These are phyloP conservation scores for Trichoderma sp. DNA, from an alignment of 2,329 filamentous ascomycete genomes.

Conservation along the genomic window DNA sequence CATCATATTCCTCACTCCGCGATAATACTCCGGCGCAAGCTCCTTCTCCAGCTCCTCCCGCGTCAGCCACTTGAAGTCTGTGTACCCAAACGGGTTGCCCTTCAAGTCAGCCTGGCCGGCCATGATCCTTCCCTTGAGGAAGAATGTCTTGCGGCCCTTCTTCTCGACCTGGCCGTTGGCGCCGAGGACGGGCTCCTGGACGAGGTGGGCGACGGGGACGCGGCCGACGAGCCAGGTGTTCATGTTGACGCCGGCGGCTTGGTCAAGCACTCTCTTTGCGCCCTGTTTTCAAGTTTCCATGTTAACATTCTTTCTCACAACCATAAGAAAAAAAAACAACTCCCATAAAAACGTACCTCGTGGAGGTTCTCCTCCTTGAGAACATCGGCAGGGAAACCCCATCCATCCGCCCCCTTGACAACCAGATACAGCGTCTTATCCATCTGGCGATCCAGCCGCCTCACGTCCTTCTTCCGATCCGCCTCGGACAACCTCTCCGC, in stretches of 20 bases:
- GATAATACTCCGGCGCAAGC: slow-evolving; percentile 68
- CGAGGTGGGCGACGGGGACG: slow-evolving; percentile 78
- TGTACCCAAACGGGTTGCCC: slow-evolving; percentile 66
- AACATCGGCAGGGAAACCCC: slow-evolving; percentile 77
- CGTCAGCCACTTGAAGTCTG: slow-evolving; percentile 88
- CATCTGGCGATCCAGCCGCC: slow-evolving; percentile 74
- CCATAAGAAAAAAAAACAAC: background rate
- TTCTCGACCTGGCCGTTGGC: slow-evolving; percentile 41
- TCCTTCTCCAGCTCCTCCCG: slow-evolving; percentile 77
- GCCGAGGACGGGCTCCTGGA: slow-evolving; percentile 50
- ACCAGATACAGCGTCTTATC: slow-evolving; percentile 84
- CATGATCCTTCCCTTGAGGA: slow-evolving; percentile 95
- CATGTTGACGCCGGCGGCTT: slow-evolving; percentile 88
- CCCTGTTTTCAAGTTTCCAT: slow-evolving; percentile 55
- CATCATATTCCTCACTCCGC: slow-evolving; percentile 77
- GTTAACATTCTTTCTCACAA: background rate
- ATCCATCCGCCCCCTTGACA: slow-evolving; percentile 71
- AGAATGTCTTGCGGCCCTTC: slow-evolving; percentile 81
- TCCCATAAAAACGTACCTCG: slow-evolving; percentile 56
- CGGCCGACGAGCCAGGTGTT: slow-evolving; percentile 97
- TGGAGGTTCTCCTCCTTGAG: slow-evolving; percentile 75
- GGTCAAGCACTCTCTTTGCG: slow-evolving; percentile 72
- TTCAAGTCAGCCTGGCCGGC: slow-evolving; percentile 85
- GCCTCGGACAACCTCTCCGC: slow-evolving; percentile 71
- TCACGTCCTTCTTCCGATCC: slow-evolving; percentile 69